Conservation (phyloP, 768 basidiomycete genomes). For the Amanita rubescens region DNA sequence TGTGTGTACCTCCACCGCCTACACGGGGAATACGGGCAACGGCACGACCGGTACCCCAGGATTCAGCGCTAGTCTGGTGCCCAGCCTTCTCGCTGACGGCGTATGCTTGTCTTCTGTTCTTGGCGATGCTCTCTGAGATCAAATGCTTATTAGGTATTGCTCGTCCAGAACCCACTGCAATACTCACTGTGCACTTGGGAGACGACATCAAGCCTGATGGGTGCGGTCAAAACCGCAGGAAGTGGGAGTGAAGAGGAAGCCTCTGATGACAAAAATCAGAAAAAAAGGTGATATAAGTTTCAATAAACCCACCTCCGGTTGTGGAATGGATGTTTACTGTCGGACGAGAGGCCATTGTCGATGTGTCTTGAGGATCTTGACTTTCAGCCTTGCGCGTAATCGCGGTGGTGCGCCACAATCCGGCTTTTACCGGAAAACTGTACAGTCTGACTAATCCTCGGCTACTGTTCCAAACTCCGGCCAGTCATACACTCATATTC, state of each 20-base stretch:
- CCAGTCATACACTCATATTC: background rate
- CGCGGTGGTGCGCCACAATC: background rate
- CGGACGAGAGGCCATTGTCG: constrained; percentile 85
- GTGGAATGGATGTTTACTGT: constrained; percentile 79
- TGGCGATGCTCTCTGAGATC: constrained; percentile 84
- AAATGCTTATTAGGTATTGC: background rate
- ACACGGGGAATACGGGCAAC: constrained; percentile 99
- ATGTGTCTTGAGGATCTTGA: constrained; percentile 30
- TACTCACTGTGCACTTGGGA: constrained; percentile 96
- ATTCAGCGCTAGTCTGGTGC: constrained; percentile 98
- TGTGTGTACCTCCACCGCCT: constrained; percentile 96
- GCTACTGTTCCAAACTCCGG: background rate
- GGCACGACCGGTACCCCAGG: constrained; percentile 99
- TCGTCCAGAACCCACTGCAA: background rate
- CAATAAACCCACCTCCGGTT: constrained; percentile 55
- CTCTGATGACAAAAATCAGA: constrained; percentile 39
- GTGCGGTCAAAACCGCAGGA: constrained; percentile 94
- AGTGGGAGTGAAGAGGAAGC: constrained; percentile 84
- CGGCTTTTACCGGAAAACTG: constrained; percentile 6
- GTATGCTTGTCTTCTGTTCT: constrained; percentile 97
- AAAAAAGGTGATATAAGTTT: background rate
- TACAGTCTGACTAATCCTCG: background rate
- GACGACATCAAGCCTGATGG: constrained; percentile 98
- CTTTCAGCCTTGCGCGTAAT: background rate
- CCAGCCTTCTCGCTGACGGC: constrained; percentile 96